A percentile compares a stretch with the other conserved stretches of the same genome.
These are phyloP conservation scores for Zygotorulaspora mrakii DNA, from an alignment of 1,139 yeast species.

Conservation along the genomic window DNA sequence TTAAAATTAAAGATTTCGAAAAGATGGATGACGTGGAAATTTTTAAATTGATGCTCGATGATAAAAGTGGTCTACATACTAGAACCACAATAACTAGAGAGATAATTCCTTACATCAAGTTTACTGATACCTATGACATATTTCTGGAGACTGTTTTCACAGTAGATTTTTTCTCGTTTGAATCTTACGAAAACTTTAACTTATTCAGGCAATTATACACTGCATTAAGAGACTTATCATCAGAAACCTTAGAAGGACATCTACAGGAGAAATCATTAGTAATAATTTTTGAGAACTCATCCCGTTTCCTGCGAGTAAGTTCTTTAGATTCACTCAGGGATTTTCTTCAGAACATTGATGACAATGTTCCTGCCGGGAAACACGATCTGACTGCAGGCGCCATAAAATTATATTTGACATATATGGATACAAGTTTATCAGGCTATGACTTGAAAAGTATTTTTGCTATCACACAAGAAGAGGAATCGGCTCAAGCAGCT, in stretches of 20 bases:
- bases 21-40: constrained; percentile 14
- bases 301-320: constrained; percentile 12
- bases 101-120: constrained; percentile 25
- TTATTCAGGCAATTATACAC: constrained; percentile 17
- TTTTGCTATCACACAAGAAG: constrained; percentile 22
- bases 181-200: constrained; percentile 16
- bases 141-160: constrained; percentile 22
- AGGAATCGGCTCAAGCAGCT: constrained; percentile 24
- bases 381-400: constrained; percentile 14
- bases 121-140: constrained; percentile 11
- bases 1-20: constrained; percentile 26
- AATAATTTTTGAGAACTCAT: constrained; percentile 27
- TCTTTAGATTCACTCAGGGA: constrained; percentile 13
- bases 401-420: constrained; percentile 18
- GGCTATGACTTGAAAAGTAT: constrained; percentile 23
- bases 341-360: constrained; percentile 19
- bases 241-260: neutral
- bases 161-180: constrained; percentile 19
- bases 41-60: constrained; percentile 16
- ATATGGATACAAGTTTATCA: constrained; percentile 16
- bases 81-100: constrained; percentile 17
- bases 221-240: constrained; percentile 4
- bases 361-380: constrained; percentile 9
- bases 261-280: constrained; percentile 18
- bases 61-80: constrained; percentile 4